These are phyloP conservation scores for Pouteria campechiana DNA, from an alignment of 179 eudicot species.

Conservation along the genomic window DNA sequence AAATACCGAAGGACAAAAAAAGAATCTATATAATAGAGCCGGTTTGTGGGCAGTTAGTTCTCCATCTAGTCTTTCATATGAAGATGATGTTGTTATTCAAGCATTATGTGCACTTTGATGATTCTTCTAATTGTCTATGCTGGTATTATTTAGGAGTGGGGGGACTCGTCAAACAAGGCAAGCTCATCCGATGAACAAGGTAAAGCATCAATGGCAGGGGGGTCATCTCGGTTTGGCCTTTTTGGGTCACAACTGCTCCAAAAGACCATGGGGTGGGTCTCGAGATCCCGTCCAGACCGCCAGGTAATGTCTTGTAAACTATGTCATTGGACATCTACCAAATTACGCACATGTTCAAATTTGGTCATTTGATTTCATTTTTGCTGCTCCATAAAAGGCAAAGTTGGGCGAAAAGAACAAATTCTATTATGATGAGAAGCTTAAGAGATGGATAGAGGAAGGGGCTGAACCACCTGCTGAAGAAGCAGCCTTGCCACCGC, in stretches of 20 bases:
- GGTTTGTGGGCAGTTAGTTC: no score
- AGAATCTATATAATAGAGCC: no score
- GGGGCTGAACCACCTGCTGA: conserved; percentile 73
- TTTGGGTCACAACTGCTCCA: conserved; percentile 66
- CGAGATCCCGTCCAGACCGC: conserved; percentile 63
- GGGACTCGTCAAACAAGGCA: conserved; percentile 14
- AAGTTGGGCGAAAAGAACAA: conserved; percentile 80
- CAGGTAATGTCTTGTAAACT: conserved; percentile 31
- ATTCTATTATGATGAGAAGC: conserved; percentile 86
- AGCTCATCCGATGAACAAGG: conserved; percentile 7
- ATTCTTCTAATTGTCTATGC: background rate
- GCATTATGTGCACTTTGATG: no score
- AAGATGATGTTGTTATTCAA: no score
- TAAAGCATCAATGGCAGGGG: conserved; percentile 9
- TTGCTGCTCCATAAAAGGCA: conserved; percentile 36
- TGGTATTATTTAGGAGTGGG: conserved; percentile 12
- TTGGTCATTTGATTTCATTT: no score
- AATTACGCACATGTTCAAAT: no score
- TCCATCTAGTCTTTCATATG: no score
- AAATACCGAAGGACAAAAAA: no score
- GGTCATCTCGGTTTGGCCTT: conserved; percentile 15
- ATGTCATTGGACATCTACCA: background rate
- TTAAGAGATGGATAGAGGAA: conserved; percentile 98
- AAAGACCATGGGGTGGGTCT: conserved; percentile 65
- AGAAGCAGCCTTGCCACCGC: conserved; percentile 77